phyloP scores from a whole-genome alignment of 257 asterid species.

The Penstemon newberryi region DNA sequence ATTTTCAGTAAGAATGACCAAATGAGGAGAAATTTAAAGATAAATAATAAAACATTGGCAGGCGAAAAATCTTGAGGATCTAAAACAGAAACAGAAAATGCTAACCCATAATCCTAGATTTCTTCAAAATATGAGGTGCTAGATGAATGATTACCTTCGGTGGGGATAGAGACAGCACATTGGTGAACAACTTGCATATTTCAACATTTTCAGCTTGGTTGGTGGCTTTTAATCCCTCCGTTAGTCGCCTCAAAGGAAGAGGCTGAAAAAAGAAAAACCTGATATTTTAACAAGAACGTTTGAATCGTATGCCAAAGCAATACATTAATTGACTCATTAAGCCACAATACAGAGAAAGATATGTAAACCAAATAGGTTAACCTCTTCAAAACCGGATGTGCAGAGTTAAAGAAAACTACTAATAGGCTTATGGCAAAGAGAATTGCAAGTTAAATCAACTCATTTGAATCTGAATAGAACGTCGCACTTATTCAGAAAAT shows the following conservation, averaged over 20 bases:
- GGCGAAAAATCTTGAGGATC: background rate
- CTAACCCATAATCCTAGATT: too few relatives aligned
- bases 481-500: background rate
- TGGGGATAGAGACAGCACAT: slow-evolving; percentile 61
- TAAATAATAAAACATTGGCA: background rate
- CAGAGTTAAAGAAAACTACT: slow-evolving; percentile 10
- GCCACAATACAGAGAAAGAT: slow-evolving; percentile 11
- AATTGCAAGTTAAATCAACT: background rate
- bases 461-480: slow-evolving; percentile 1
- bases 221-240: slow-evolving; percentile 68
- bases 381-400: background rate
- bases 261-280: slow-evolving; percentile 62
- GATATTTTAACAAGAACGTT: slow-evolving; percentile 13
- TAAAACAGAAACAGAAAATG: slow-evolving; percentile 14
- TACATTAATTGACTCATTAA: background rate
- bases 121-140: background rate
- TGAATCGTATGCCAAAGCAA: slow-evolving; percentile 17
- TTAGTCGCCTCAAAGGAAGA: slow-evolving; percentile 71
- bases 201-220: slow-evolving; percentile 69
- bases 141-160: slow-evolving; percentile 64
- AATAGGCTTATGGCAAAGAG: background rate
- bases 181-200: slow-evolving; percentile 69
- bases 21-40: background rate
- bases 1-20: background rate
- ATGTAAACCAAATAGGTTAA: slow-evolving; percentile 11